Percentiles rank a stretch among this genome's conserved stretches.
Conservation (phyloP, 305 asterid genomes). For the Plantago lanceolata region DNA sequence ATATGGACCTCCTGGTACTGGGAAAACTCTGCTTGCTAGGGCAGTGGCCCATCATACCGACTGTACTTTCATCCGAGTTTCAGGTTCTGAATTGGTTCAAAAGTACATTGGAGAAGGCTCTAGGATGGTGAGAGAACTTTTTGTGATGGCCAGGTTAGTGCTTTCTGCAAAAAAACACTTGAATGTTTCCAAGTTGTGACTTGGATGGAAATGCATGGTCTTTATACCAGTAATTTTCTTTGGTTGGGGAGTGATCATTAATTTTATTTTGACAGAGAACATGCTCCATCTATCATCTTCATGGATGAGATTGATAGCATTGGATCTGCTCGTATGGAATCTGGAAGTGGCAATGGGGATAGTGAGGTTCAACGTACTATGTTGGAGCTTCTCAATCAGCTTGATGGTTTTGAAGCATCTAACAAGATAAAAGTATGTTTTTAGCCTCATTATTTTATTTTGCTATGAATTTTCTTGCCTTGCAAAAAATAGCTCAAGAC, state of each 20-base stretch:
- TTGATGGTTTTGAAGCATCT: conserved; percentile 96
- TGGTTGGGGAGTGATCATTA: conserved; percentile 7
- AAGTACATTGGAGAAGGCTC: conserved; percentile 99
- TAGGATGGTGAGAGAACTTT: conserved; percentile 97
- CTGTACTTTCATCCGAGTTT: conserved; percentile 93
- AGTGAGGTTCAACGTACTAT: conserved; percentile 95
- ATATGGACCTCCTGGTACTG: conserved; percentile 97
- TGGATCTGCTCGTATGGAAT: conserved; percentile 87
- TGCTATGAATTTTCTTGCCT: conserved; percentile 1
- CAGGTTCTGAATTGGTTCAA: conserved; percentile 95
- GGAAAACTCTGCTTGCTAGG: conserved; percentile 90
- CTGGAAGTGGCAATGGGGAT: conserved; percentile 94
- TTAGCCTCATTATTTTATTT: not conserved
- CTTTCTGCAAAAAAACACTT: not conserved
- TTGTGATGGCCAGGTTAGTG: conserved; percentile 97
- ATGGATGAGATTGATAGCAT: conserved; percentile 98
- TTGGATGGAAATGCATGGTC: not conserved
- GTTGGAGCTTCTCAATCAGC: conserved; percentile 96
- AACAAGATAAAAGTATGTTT: conserved; percentile 62
- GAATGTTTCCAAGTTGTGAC: not conserved
- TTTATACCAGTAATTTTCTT: not conserved
- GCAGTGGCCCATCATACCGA: conserved; percentile 99
- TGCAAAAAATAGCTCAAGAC: not conserved
- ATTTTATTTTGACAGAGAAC: conserved; percentile 53
- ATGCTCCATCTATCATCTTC: conserved; percentile 90